phyloP scores from a whole-genome alignment of 192 early-diverging fungal genomes.

The Fimicolochytrium jonesii region DNA sequence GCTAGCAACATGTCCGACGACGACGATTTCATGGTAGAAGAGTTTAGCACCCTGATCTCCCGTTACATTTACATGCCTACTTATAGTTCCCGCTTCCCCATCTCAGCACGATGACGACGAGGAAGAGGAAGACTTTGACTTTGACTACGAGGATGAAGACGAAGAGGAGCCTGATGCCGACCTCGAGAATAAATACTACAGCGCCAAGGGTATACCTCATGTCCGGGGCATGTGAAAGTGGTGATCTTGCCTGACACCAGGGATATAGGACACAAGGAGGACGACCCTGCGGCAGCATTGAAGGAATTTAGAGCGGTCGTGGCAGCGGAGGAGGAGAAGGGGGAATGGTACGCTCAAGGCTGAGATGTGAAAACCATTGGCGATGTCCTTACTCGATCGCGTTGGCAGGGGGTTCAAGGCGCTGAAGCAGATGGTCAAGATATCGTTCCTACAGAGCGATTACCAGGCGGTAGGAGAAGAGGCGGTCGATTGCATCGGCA shows the following conservation, averaged over 20 bases:
- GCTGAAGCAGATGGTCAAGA: slow-evolving; percentile 81
- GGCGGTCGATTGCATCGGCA: not conserved
- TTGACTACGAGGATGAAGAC: slow-evolving; percentile 82
- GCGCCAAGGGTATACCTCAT: slow-evolving; percentile 65
- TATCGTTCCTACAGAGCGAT: slow-evolving; percentile 62
- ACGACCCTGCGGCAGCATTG: slow-evolving; percentile 67
- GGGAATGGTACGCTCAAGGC: slow-evolving; percentile 84
- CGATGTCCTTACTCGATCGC: not conserved
- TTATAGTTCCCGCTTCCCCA: not conserved
- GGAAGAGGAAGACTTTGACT: slow-evolving; percentile 76
- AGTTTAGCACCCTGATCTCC: not conserved
- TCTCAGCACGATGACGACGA: slow-evolving; percentile 25
- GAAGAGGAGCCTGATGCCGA: slow-evolving; percentile 76
- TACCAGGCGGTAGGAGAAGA: slow-evolving; percentile 58
- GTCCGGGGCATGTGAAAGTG: not conserved
- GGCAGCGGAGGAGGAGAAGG: slow-evolving; percentile 73
- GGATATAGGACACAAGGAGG: slow-evolving; percentile 67
- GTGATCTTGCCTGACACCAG: not conserved
- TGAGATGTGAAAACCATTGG: no score
- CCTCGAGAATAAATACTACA: slow-evolving; percentile 87
- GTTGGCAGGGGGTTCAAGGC: slow-evolving; percentile 95
- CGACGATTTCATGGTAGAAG: slow-evolving; percentile 35
- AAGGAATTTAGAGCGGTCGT: slow-evolving; percentile 74
- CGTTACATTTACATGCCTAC: not conserved
- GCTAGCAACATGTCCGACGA: slow-evolving; percentile 28